Evolutionary conservation across 2,329 filamentous ascomycete species (phyloP).

Genomic region (Fusarium chlamydosporum): DNA sequence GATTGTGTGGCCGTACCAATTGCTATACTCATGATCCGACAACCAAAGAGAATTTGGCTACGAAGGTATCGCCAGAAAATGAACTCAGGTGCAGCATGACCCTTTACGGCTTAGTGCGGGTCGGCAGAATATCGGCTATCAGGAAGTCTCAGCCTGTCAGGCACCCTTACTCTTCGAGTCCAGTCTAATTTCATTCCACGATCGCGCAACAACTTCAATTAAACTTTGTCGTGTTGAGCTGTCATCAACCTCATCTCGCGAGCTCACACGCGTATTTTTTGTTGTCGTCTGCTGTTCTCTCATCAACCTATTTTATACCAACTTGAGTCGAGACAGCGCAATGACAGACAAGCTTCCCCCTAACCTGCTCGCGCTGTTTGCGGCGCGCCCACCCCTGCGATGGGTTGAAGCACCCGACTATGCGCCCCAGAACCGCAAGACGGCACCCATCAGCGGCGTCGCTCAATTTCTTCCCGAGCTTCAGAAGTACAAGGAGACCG

Average conservation of each 20-base stretch:
- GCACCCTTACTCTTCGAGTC: conserved; percentile 28
- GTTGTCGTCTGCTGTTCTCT: conserved; percentile 2
- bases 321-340: conserved; percentile 47
- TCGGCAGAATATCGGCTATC: conserved; percentile 45
- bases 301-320: conserved; percentile 7
- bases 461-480: conserved; percentile 81
- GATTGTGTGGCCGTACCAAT: conserved; percentile 54
- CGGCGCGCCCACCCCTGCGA: conserved; percentile 90
- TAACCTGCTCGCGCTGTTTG: conserved; percentile 93
- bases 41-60: conserved; percentile 40
- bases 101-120: conserved; percentile 48
- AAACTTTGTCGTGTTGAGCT: conserved; percentile 24
- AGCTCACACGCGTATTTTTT: conserved; percentile 32
- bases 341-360: conserved; percentile 99
- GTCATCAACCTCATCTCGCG: conserved; percentile 27
- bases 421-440: conserved; percentile 85
- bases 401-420: conserved; percentile 88
- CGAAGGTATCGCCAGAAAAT: conserved; percentile 48
- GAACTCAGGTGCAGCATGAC: conserved; percentile 38
- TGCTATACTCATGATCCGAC: conserved; percentile 50
- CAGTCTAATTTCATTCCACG: conserved; percentile 47
- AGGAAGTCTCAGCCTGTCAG: conserved; percentile 28
- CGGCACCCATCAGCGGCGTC: conserved; percentile 78
- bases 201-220: conserved; percentile 45
- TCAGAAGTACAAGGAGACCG: conserved; percentile 81